A percentile compares a stretch with the other conserved stretches of the same genome.
Evolutionary conservation across 176 grass and related monocot genomes (phyloP).

Genomic region (Carex cristatella): DNA sequence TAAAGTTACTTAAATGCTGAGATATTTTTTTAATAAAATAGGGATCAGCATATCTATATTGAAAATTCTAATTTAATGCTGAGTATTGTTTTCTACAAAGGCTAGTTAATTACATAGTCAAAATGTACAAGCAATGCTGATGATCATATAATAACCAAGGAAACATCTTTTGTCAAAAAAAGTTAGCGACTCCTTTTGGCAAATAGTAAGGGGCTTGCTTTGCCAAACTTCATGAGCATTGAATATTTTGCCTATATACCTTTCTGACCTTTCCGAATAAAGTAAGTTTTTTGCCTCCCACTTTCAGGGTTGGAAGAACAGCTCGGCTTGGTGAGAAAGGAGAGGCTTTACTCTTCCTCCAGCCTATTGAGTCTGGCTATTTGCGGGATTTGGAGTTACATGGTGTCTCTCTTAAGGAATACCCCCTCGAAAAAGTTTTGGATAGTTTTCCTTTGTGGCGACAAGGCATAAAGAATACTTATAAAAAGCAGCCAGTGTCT

Average conservation of each 20-base stretch:
- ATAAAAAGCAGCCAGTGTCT: conserved; percentile 54
- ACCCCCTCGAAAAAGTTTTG: conserved; percentile 72
- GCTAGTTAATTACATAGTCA: background rate
- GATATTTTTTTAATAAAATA: background rate
- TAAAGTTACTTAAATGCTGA: background rate
- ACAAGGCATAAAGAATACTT: conserved; percentile 36
- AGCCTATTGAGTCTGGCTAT: conserved; percentile 87
- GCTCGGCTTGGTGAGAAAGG: conserved; percentile 86
- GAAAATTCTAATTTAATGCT: background rate
- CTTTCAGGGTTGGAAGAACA: conserved; percentile 84
- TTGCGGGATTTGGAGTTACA: conserved; percentile 76
- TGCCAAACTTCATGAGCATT: background rate
- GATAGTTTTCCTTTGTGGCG: conserved; percentile 47
- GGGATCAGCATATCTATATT: background rate
- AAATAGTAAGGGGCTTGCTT: background rate
- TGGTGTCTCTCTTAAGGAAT: conserved; percentile 67
- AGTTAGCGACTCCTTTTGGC: background rate
- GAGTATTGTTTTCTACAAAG: background rate
- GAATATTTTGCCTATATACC: background rate
- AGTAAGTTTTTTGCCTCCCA: background rate
- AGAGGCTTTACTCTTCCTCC: conserved; percentile 87
- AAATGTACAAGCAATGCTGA: background rate
- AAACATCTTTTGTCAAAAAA: background rate
- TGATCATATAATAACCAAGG: background rate
- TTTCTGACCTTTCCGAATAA: background rate